phyloP scores from a whole-genome alignment of 192 early-diverging fungal genomes.

The Diversispora epigaea region DNA sequence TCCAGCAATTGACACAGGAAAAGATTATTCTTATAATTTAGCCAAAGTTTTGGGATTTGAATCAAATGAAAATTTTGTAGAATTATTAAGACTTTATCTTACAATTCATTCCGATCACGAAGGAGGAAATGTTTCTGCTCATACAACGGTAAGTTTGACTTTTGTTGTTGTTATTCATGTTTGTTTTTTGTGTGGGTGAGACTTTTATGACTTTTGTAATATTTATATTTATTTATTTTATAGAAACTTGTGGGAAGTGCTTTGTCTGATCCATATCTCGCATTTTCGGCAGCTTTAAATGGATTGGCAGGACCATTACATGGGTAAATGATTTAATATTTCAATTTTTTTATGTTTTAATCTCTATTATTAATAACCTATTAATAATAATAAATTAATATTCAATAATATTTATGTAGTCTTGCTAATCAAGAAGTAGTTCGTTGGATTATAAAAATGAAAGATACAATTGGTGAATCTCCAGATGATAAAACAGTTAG shows the following conservation, averaged over 20 bases:
- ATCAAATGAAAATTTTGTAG: slow-evolving; percentile 86
- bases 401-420: slow-evolving; percentile 12
- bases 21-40: slow-evolving; percentile 96
- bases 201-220: slow-evolving; percentile 10
- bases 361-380: too few relatives aligned
- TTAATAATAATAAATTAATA: too few relatives aligned
- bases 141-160: slow-evolving; percentile 63
- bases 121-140: slow-evolving; percentile 99
- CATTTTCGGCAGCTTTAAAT: slow-evolving; percentile 95
- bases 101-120: slow-evolving; percentile 99
- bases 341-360: not conserved
- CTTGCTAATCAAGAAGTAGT: slow-evolving; percentile 99
- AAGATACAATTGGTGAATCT: slow-evolving; percentile 73
- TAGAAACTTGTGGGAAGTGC: slow-evolving; percentile 86
- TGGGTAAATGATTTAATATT: slow-evolving; percentile 48
- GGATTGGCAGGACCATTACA: slow-evolving; percentile 98
- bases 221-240: not conserved
- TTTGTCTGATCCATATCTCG: slow-evolving; percentile 97
- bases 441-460: slow-evolving; percentile 94
- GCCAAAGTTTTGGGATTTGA: slow-evolving; percentile 89
- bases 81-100: slow-evolving; percentile 98
- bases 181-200: not conserved
- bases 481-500: slow-evolving; percentile 92
- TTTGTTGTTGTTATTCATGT: too few relatives aligned
- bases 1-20: slow-evolving; percentile 77